Conservation (phyloP, 2,329 filamentous ascomycete species). For the Zasmidium citrigriseum region DNA sequence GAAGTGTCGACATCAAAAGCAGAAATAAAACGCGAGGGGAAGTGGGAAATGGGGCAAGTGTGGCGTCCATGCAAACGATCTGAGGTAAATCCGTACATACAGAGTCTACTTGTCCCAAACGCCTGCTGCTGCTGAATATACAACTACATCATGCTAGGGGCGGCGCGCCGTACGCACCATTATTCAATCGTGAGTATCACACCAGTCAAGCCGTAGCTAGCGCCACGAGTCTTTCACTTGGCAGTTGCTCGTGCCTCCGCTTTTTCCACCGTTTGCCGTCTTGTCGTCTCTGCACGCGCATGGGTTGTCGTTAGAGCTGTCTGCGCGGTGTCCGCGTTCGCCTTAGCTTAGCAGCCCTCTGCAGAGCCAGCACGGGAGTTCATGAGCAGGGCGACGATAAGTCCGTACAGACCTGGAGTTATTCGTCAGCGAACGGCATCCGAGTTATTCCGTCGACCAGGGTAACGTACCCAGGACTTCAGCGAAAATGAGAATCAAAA, state of each 20-base stretch:
- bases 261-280: slow-evolving; percentile 1
- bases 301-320: slow-evolving; percentile 29
- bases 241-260: background rate
- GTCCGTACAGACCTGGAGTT: slow-evolving; percentile 84
- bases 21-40: too few relatives aligned
- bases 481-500: slow-evolving; percentile 98
- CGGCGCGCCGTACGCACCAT: slow-evolving; percentile 12
- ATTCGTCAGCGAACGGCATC: slow-evolving; percentile 15
- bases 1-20: background rate
- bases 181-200: slow-evolving; percentile 10
- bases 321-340: slow-evolving; percentile 53
- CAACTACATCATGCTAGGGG: slow-evolving; percentile 26
- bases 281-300: slow-evolving; percentile 12
- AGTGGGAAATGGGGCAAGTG: too few relatives aligned
- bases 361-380: slow-evolving; percentile 75
- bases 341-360: slow-evolving; percentile 64
- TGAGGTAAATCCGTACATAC: slow-evolving; percentile 15
- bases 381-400: slow-evolving; percentile 99
- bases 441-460: background rate
- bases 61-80: background rate
- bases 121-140: slow-evolving; percentile 27
- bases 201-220: background rate
- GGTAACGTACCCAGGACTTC: slow-evolving; percentile 84
- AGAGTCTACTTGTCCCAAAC: slow-evolving; percentile 20
- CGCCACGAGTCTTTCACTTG: background rate